Evolutionary conservation across 768 basidiomycete species (phyloP).

Genomic region (Suillus ampliporus): DNA sequence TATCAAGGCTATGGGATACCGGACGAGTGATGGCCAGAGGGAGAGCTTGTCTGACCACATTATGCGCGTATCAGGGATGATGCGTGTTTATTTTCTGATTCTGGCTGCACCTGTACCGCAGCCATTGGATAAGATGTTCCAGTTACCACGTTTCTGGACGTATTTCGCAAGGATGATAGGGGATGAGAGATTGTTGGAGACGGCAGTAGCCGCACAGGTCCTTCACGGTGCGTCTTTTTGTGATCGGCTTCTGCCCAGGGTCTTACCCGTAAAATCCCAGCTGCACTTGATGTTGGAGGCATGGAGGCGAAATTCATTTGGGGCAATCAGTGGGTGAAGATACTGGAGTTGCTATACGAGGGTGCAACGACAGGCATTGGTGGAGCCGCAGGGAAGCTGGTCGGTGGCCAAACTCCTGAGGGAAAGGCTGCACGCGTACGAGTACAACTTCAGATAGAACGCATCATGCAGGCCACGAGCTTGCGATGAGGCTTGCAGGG

Average conservation of each 20-base stretch:
- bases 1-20: conserved; percentile 62
- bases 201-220: conserved; percentile 67
- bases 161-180: conserved; percentile 71
- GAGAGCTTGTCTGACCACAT: conserved; percentile 69
- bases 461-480: conserved; percentile 49
- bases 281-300: conserved; percentile 75
- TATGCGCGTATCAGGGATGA: conserved; percentile 72
- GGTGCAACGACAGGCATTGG: conserved; percentile 62
- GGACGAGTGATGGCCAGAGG: conserved; percentile 46
- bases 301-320: conserved; percentile 62
- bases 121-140: conserved; percentile 60
- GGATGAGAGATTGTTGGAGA: conserved; percentile 55
- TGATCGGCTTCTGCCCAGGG: conserved; percentile 3
- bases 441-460: conserved; percentile 69
- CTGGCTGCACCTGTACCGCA: conserved; percentile 45
- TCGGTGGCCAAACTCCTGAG: conserved; percentile 67
- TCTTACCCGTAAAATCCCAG: conserved; percentile 41
- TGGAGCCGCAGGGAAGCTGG: conserved; percentile 41
- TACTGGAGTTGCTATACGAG: conserved; percentile 69
- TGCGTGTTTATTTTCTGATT: conserved; percentile 88
- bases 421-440: conserved; percentile 69
- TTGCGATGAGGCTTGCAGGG: conserved; percentile 9
- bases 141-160: conserved; percentile 69
- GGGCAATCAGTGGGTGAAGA: conserved; percentile 82
- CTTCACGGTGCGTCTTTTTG: conserved; percentile 60